Evolutionary conservation across 148 eudicot genomes (phyloP).

Genomic region (Cornus controversa): DNA sequence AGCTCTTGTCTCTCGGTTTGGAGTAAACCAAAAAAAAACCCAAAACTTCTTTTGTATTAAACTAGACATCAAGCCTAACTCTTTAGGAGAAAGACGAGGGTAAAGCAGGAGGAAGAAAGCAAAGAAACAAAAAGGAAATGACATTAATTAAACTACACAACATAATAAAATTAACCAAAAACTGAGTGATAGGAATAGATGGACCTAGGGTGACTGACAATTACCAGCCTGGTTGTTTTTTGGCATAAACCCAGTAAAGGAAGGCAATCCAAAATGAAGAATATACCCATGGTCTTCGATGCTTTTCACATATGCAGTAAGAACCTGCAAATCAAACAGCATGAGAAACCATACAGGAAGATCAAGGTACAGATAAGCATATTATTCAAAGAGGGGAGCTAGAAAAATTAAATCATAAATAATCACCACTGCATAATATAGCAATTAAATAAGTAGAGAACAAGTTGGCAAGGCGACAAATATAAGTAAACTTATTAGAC

Average conservation of each 20-base stretch:
- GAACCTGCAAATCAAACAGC: conserved; percentile 46
- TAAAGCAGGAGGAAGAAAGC: not conserved
- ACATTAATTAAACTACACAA: not conserved
- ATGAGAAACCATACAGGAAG: conserved; percentile 1
- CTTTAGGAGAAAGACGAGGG: not conserved
- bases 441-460: not conserved
- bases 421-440: not conserved
- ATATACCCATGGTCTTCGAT: conserved; percentile 97
- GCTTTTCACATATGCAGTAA: conserved; percentile 83
- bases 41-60: too few relatives aligned
- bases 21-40: too few relatives aligned
- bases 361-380: not conserved
- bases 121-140: not conserved
- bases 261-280: conserved; percentile 78
- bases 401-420: not conserved
- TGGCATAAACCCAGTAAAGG: conserved; percentile 82
- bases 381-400: not conserved
- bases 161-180: not conserved
- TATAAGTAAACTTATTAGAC: not conserved
- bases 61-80: not conserved
- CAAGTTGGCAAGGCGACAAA: not conserved
- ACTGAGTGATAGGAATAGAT: not conserved
- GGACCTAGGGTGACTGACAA: not conserved
- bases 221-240: conserved; percentile 58
- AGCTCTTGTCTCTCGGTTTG: too few relatives aligned